These are phyloP conservation scores for Posidonia australis DNA, from an alignment of 106 monocot species.

Conservation along the genomic window DNA sequence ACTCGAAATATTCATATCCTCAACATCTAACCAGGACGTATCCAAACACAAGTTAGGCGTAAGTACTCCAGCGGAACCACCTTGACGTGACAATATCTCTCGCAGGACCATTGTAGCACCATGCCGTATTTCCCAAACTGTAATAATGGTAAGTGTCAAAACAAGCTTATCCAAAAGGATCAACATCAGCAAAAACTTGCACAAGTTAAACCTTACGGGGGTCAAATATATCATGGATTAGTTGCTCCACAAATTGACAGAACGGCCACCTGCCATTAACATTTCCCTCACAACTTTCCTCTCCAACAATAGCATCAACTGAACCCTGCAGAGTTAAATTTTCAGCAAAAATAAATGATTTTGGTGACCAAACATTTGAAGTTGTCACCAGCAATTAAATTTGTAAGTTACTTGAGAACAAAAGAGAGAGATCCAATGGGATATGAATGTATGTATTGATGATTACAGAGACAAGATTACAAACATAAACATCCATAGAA, in stretches of 20 bases:
- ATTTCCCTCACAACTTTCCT: conserved; percentile 38
- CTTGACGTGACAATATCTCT: conserved; percentile 89
- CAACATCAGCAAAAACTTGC: not conserved
- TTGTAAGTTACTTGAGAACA: too few species aligned
- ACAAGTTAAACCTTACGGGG: conserved; percentile 36
- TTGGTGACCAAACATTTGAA: not conserved
- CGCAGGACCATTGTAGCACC: conserved; percentile 89
- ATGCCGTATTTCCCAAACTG: conserved; percentile 99
- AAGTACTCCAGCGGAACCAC: conserved; percentile 73
- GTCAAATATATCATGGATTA: conserved; percentile 97
- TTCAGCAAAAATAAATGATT: not conserved
- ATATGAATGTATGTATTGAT: too few species aligned
- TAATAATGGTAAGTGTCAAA: not conserved
- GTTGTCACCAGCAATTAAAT: too few species aligned
- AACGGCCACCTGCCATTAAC: conserved; percentile 82
- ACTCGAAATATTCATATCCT: conserved; percentile 16
- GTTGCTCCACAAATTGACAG: conserved; percentile 68
- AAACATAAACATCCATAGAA: too few species aligned
- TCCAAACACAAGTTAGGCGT: conserved; percentile 45
- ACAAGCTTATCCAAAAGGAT: conserved; percentile 4
- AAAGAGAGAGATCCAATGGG: too few species aligned
- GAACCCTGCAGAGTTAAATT: conserved; percentile 33
- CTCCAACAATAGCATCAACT: conserved; percentile 37
- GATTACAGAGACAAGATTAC: too few species aligned
- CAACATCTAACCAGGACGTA: conserved; percentile 29